Evolutionary conservation across 2,329 filamentous ascomycete species (phyloP), one percentile per base, ranked within the genome.

Genomic region (Emmonsiellopsis sp.): DNA sequence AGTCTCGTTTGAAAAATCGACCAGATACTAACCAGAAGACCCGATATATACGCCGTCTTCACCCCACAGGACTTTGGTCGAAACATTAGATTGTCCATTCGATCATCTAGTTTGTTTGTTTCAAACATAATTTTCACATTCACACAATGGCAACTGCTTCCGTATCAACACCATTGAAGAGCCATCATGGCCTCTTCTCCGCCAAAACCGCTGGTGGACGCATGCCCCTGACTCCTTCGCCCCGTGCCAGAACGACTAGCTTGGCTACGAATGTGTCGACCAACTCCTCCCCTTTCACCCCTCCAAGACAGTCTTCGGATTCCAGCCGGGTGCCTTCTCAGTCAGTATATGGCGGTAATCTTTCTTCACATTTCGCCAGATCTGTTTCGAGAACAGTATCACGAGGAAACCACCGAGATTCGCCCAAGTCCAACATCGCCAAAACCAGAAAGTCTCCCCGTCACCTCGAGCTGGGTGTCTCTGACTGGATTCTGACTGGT

Each of bases 221-320:
- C 58, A 91, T 95, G 79, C 91, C 93, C 63, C 77, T 98, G 68
- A 96, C 92, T 3, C 92, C 93, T 34, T 97, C 92, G 54, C 93
- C 93, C 55, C 83, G 85, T 61, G 74, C 78, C 58, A 81, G 84
- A 59, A 76, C 77, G 35, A 73, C 76, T 34, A 77, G 69, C 54
- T 54, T 67, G 26, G 64, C 74, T 48, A 72, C 63, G 16, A 68
- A 70, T 55, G 58, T 75, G 52, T 72, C 78, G 10, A 80, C 79
- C 66, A 67, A 81, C 68, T 82, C 83, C 10, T 90, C 87, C n/a
- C 87, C 87, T 0, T 89, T 84, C 69, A 91, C 87, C 1, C 89
- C 89, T 41, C 76, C 78, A 54, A 73, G 86, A 80, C 73, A 81
- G 69, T 68, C 79, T 73, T 66, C 74, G 26, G 77, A 78, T 37